Evolutionary conservation across 1,139 yeast species (phyloP), one percentile per base, ranked within the genome.

Genomic region (Suhomyces atakaporum): DNA sequence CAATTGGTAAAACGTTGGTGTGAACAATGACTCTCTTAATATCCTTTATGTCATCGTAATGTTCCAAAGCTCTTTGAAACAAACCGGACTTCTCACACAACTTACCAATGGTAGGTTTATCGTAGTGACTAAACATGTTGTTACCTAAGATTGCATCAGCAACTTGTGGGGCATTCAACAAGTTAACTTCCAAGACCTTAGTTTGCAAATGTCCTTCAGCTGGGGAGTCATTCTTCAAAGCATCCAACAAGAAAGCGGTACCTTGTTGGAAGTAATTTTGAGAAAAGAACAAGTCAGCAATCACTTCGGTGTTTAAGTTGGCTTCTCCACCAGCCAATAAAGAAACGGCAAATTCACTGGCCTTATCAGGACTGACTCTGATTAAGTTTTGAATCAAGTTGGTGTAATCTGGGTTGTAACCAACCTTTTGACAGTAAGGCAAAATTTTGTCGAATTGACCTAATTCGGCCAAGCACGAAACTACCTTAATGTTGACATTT

Each of bases 141-240:
- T 92, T 92, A 43, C 97, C 97, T 56, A 92, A 76, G 49, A 92
- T 94, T 13, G 99, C 99, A 66, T 94, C 98, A 28, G 98, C 99
- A 39, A 94, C 98, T 73, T 94, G 98, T 34, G 99, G 99, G 8
- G 98, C 98, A 59, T 90, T 95, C 60, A 87, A 66, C 60, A 94
- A 73, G 63, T 94, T 94, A 50, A 87, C 89, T 66, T 94, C 98
- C 52, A 94, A 77, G 36, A 94, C 81, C 57, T 95, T 81, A 11
- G 98, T 94, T 73, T 94, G 98, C 58, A 94, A 73, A 56, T 89
- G 96, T 12, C 97, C 97, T 58, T 92, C 96, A 45, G 92, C 87
- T 35, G 98, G 97, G 28, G 83, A 75, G 64, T 94, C 96, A 48
- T 84, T 88, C 70, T 92, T 92, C 60, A 94, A 77, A 7, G 97